Evolutionary conservation across 805 yeast species (phyloP).

Genomic region (Kluyveromyces lactis): DNA sequence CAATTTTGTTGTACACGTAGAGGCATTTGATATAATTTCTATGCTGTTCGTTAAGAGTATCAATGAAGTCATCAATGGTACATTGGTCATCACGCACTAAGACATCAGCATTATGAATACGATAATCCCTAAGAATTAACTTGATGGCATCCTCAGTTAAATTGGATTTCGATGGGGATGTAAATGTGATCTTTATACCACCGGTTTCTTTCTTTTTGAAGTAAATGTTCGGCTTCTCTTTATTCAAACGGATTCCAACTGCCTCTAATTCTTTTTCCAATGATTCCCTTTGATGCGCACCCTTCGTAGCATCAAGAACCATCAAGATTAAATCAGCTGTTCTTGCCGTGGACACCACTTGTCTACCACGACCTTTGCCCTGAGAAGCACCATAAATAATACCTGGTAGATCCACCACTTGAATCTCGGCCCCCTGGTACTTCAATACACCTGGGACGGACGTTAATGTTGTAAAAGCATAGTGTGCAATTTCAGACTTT

Average conservation of each 20-base stretch:
- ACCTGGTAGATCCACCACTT: slow-evolving; percentile 96
- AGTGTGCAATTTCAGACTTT: slow-evolving; percentile 88
- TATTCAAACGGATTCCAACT: slow-evolving; percentile 87
- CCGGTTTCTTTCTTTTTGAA: slow-evolving; percentile 80
- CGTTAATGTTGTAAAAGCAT: slow-evolving; percentile 92
- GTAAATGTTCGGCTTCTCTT: slow-evolving; percentile 66
- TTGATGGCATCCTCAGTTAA: slow-evolving; percentile 74
- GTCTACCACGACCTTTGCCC: slow-evolving; percentile 97
- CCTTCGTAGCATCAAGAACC: slow-evolving; percentile 94
- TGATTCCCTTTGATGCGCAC: slow-evolving; percentile 78
- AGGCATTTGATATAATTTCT: slow-evolving; percentile 85
- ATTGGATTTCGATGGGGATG: slow-evolving; percentile 66
- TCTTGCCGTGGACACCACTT: slow-evolving; percentile 92
- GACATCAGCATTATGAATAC: slow-evolving; percentile 89
- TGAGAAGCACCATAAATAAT: slow-evolving; percentile 94
- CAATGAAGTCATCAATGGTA: slow-evolving; percentile 90
- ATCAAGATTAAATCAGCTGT: slow-evolving; percentile 88
- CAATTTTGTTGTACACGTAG: slow-evolving; percentile 91
- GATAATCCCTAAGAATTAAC: slow-evolving; percentile 74
- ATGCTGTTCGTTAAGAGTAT: slow-evolving; percentile 79
- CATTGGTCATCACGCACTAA: slow-evolving; percentile 80
- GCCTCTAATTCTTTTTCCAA: slow-evolving; percentile 85
- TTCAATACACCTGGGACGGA: slow-evolving; percentile 95
- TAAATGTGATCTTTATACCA: slow-evolving; percentile 77
- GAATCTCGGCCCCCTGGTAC: slow-evolving; percentile 94